These are phyloP conservation scores for Paraconiothyrium sp. DNA, from an alignment of 2,329 filamentous ascomycete species.

Conservation along the genomic window DNA sequence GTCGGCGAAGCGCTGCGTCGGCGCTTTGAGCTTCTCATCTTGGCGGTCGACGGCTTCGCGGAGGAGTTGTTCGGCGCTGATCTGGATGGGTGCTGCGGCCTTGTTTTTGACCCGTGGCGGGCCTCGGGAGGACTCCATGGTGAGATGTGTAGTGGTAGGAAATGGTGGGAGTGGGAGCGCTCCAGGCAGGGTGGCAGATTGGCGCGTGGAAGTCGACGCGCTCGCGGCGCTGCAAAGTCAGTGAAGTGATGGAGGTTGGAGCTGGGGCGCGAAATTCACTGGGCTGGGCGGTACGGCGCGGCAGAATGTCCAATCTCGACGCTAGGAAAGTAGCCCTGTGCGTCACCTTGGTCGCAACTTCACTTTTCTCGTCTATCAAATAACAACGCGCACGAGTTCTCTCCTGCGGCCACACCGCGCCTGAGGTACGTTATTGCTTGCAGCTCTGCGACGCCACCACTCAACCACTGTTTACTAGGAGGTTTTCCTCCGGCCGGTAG, in stretches of 20 bases:
- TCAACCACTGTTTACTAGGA: slow-evolving; percentile 34
- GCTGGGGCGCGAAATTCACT: slow-evolving; percentile 14
- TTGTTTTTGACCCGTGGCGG: slow-evolving; percentile 99
- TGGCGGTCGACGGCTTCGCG: slow-evolving; percentile 97
- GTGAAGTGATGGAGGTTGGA: background rate
- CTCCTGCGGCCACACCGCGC: slow-evolving; percentile 26
- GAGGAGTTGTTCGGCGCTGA: slow-evolving; percentile 95
- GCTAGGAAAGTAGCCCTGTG: slow-evolving; percentile 14
- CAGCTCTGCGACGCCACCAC: slow-evolving; percentile 24
- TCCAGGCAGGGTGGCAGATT: background rate
- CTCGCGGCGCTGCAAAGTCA: background rate
- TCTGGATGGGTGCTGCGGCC: slow-evolving; percentile 82
- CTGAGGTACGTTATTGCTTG: slow-evolving; percentile 34
- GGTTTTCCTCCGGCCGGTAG: slow-evolving; percentile 34
- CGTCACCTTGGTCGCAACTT: slow-evolving; percentile 12
- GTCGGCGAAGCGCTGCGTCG: slow-evolving; percentile 93
- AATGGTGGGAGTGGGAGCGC: background rate
- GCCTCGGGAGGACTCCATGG: slow-evolving; percentile 87
- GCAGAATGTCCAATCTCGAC: slow-evolving; percentile 14
- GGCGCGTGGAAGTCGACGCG: background rate
- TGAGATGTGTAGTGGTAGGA: slow-evolving; percentile 37
- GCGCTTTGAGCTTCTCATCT: slow-evolving; percentile 85
- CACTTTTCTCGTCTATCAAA: slow-evolving; percentile 6
- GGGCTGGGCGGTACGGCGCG: slow-evolving; percentile 15
- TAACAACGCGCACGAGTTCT: slow-evolving; percentile 15